Percentiles rank a stretch among this genome's conserved stretches.
These are phyloP conservation scores for Aspergillus brunneoviolaceus DNA, from an alignment of 2,329 filamentous ascomycete species.

Conservation along the genomic window DNA sequence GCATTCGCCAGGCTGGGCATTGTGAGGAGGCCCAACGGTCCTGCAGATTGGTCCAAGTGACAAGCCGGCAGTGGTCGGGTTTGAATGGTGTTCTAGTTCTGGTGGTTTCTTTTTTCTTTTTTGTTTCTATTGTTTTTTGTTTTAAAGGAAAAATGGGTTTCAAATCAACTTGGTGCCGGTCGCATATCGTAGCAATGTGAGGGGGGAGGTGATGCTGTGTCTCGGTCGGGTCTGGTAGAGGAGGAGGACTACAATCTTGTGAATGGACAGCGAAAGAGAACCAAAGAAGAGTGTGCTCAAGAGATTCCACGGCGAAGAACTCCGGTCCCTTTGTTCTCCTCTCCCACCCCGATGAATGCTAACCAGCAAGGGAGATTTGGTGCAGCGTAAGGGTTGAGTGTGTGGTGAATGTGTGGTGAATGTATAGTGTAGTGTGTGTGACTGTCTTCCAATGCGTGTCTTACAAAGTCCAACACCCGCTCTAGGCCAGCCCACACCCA, in stretches of 20 bases:
- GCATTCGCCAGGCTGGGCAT: constrained; percentile 35
- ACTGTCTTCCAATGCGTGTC: constrained; percentile 14
- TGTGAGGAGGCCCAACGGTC: constrained; percentile 19
- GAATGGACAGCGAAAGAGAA: neutral
- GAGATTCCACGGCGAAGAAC: neutral
- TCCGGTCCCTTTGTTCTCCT: neutral
- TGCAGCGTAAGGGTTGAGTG: constrained; percentile 1
- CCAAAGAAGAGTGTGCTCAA: neutral
- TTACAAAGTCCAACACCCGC: constrained; percentile 10
- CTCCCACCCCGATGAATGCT: neutral
- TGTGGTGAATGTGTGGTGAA: constrained; percentile 3
- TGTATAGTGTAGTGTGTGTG: constrained; percentile 7
- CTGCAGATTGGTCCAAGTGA: constrained; percentile 8
- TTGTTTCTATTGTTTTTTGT: neutral
- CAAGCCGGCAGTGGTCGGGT: neutral
- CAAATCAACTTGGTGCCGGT: neutral
- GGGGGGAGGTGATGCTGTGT: neutral
- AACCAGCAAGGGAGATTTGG: constrained; percentile 7
- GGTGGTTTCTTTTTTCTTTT: neutral
- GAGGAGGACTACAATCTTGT: constrained; percentile 18
- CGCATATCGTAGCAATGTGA: neutral
- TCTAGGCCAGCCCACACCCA: constrained; percentile 14
- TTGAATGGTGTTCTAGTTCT: neutral
- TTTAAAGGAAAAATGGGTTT: neutral
- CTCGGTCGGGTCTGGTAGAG: constrained; percentile 2